Conservation (phyloP, 352 stramenopile species). For the Globisporangium cylindrosporum region DNA sequence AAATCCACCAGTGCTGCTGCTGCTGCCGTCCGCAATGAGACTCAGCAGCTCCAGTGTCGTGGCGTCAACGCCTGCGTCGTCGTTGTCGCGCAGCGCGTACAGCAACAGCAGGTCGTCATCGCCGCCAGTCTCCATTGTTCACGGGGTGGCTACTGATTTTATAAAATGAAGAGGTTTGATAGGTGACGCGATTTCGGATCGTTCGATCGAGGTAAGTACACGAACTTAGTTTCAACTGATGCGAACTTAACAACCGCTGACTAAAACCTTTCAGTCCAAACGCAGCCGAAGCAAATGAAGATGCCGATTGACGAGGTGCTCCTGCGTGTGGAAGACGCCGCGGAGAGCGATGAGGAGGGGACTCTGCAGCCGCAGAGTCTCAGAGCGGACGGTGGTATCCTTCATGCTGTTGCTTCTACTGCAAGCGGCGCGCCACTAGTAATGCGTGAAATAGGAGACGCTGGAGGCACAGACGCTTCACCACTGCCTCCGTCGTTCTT, state of each 20-base stretch:
- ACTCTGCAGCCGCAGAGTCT: neutral
- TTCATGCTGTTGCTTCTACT: neutral
- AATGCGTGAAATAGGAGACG: neutral
- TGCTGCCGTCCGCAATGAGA: neutral
- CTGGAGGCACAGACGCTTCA: neutral
- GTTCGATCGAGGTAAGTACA: too few relatives aligned
- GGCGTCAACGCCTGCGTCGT: neutral
- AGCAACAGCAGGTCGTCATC: neutral
- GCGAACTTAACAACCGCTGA: too few relatives aligned
- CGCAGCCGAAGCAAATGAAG: neutral
- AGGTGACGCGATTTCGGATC: too few relatives aligned
- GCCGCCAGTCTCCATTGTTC: neutral
- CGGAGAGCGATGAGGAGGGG: neutral
- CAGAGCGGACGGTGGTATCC: neutral
- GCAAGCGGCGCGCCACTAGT: too few relatives aligned
- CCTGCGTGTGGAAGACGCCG: neutral
- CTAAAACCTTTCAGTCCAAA: too few relatives aligned
- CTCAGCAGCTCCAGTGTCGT: constrained; percentile 1
- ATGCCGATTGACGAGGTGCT: neutral
- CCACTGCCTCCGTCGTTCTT: neutral
- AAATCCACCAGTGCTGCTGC: too few relatives aligned
- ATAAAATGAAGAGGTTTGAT: neutral
- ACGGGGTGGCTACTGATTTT: too few relatives aligned
- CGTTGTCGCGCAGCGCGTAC: neutral
- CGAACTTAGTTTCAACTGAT: too few relatives aligned